phyloP scores from a whole-genome alignment of 164 flowering plant genomes.

The Macadamia integrifolia region DNA sequence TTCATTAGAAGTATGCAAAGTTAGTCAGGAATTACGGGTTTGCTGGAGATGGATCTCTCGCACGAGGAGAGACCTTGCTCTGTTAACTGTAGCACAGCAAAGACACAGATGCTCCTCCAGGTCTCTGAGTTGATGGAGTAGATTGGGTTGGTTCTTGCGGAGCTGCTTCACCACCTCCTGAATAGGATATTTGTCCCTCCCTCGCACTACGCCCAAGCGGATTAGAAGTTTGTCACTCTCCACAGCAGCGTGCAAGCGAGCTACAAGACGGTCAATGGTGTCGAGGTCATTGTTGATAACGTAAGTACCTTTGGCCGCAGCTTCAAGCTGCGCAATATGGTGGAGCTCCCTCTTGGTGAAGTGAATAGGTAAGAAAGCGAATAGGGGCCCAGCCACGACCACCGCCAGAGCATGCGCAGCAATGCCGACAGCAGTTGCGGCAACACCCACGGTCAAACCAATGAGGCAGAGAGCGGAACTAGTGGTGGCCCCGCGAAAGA shows the following conservation, averaged over 20 bases:
- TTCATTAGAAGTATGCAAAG: neutral
- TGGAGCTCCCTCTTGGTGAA: constrained; percentile 34
- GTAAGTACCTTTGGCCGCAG: constrained; percentile 58
- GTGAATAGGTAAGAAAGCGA: constrained; percentile 19
- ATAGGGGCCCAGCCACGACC: constrained; percentile 30
- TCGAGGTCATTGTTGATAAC: constrained; percentile 54
- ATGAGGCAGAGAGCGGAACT: constrained; percentile 45
- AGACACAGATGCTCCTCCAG: constrained; percentile 73
- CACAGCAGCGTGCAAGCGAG: constrained; percentile 36
- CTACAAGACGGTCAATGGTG: constrained; percentile 71
- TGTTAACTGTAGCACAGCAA: constrained; percentile 54
- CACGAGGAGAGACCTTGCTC: constrained; percentile 59
- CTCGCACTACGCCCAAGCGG: constrained; percentile 54
- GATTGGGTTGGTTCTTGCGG: constrained; percentile 33
- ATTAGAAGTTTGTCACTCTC: constrained; percentile 58
- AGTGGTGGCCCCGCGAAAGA: constrained; percentile 21
- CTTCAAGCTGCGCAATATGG: constrained; percentile 58
- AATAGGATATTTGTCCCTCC: constrained; percentile 44
- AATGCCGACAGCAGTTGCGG: constrained; percentile 32
- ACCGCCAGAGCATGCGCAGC: constrained; percentile 44
- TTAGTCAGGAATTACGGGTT: constrained; percentile 6
- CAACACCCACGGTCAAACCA: constrained; percentile 35
- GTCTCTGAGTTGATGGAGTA: constrained; percentile 41
- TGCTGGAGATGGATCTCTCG: constrained; percentile 39
- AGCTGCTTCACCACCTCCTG: constrained; percentile 63